Evolutionary conservation across 1,284 basidiomycete genomes (phyloP).

Genomic region (Marasmius oreades): DNA sequence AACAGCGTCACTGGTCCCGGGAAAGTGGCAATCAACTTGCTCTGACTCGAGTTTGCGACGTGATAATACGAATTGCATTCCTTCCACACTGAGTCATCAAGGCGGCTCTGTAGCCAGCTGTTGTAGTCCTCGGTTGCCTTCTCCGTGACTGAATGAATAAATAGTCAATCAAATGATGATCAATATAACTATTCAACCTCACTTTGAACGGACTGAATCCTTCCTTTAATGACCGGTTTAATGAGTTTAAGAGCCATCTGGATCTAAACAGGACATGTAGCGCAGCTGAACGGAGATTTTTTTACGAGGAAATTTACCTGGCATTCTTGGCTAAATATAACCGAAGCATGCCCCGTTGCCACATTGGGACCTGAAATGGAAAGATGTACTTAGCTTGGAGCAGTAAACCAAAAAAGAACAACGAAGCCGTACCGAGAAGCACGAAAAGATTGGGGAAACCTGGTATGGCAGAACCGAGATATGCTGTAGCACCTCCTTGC

Average conservation of each 20-base stretch:
- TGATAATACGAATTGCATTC: slow-evolving; percentile 51
- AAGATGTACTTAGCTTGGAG: slow-evolving; percentile 7
- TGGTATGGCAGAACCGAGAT: slow-evolving; percentile 43
- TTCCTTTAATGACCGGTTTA: slow-evolving; percentile 42
- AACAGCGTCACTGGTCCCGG: slow-evolving; percentile 44
- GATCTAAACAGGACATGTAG: slow-evolving; percentile 30
- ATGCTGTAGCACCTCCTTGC: slow-evolving; percentile 44
- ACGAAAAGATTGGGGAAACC: slow-evolving; percentile 50
- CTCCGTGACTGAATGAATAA: slow-evolving; percentile 25
- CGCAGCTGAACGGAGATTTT: neutral
- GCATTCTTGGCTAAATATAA: slow-evolving; percentile 48
- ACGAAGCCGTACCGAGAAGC: slow-evolving; percentile 34
- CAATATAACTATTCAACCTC: no score
- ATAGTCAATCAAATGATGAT: neutral
- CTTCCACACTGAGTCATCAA: slow-evolving; percentile 42
- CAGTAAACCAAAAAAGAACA: slow-evolving; percentile 1
- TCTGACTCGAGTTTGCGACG: slow-evolving; percentile 27
- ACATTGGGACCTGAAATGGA: slow-evolving; percentile 42
- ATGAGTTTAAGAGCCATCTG: slow-evolving; percentile 42
- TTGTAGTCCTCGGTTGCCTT: slow-evolving; percentile 43
- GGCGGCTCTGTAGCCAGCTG: slow-evolving; percentile 40
- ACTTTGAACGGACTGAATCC: slow-evolving; percentile 40
- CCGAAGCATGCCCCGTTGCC: slow-evolving; percentile 49
- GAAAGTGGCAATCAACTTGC: slow-evolving; percentile 42
- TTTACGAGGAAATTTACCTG: slow-evolving; percentile 31